Base-by-base conservation (phyloP, 2,329 filamentous ascomycete species). In the Diplodia mutila region DNA sequence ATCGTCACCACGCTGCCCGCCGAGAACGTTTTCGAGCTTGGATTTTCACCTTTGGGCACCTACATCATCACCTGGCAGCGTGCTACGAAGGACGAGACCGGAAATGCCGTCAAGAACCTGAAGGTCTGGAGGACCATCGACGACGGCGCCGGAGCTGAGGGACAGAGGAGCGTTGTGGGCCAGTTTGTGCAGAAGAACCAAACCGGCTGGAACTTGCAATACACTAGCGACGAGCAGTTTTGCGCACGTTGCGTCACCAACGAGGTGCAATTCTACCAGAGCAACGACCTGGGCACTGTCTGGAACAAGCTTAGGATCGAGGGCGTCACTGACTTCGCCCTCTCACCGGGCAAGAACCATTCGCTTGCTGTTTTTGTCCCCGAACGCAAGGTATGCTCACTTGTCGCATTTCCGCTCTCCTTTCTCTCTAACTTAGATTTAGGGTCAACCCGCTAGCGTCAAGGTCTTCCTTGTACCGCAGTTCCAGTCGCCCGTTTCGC, bases 61-160 rank as follows among this genome's bases (percentile, higher is more conserved):
- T 99, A 92, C 80, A 85, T 98, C 77, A 97, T 97, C 78, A 98
- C 95, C 65, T 98, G 94, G 93, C 94, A 99, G 84, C 90, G 95
- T 42, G 91, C 93, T 9, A 86, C 87, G 72, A 98, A 98, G 84
- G 94, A 98, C 76, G 94, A 94, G 76, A 90, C 91, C 69, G 95
- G 95, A 67, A 93, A 97, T 80, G 93, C 95, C 54, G 90, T 89
- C 73, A 97, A 97, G 87, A 99, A 99, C 79, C 84, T 99, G 71
- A 98, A 97, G 85, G 90, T 99, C 74, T 99, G 95, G 95, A 89
- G 89, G 77, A 93, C 92, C 42, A 82, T 92, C 66, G 91, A 94
- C 76, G 88, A 91, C 9, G 79, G 79, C 66, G 82, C 87, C 55
- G 86, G 86, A 54, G 87, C 81, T 59, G 82, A 81, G 69, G 87